Conservation (phyloP, 1,284 basidiomycete genomes). For the Cryptococcus sp. region DNA sequence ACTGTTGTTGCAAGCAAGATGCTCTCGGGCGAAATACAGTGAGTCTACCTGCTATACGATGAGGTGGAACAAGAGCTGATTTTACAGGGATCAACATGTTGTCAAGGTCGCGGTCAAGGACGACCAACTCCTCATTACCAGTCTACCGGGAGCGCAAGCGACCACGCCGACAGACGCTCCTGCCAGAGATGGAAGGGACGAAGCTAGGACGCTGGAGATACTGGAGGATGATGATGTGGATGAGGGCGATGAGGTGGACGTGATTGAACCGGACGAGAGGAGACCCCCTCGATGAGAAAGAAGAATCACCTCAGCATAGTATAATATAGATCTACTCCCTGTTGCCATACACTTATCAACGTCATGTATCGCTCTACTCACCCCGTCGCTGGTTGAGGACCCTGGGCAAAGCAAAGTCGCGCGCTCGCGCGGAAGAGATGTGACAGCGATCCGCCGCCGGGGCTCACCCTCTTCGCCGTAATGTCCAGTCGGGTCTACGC, state of each 20-base stretch:
- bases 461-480: no score
- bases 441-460: no score
- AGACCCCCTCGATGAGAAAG: no score
- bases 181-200: conserved; percentile 2
- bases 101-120: conserved; percentile 54
- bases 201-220: conserved; percentile 15
- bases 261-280: conserved; percentile 4
- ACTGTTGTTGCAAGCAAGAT: conserved; percentile 72
- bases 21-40: conserved; percentile 68
- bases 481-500: no score
- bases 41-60: conserved; percentile 26
- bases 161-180: neutral
- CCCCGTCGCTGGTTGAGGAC: no score
- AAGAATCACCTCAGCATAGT: no score
- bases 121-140: conserved; percentile 46
- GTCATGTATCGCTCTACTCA: no score
- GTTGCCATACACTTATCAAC: neutral
- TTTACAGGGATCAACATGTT: conserved; percentile 54
- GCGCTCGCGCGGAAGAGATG: no score
- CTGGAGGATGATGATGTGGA: no score
- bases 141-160: no score
- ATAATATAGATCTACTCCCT: no score
- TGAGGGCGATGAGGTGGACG: conserved; percentile 2
- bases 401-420: no score
- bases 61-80: neutral